Evolutionary conservation across 768 basidiomycete species (phyloP), one percentile per base, ranked within the genome.

Genomic region (Suillus fuscotomentosus): DNA sequence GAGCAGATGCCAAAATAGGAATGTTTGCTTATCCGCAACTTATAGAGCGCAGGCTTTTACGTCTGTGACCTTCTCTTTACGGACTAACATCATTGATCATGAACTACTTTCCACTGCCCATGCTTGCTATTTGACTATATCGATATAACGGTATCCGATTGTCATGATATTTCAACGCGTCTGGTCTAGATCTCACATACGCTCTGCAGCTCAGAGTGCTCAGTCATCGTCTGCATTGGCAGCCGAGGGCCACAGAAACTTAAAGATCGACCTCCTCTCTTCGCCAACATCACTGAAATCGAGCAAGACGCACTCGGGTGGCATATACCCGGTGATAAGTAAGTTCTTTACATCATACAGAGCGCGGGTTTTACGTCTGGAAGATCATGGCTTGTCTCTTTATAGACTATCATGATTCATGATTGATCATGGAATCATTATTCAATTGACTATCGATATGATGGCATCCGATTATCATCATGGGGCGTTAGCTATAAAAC

Each of bases 241-340:
- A 38, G 3, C n/a, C 11, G 7, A 22, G 10, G 7, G 34, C n/a
- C 6, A 14, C 13, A 54, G 20, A 45, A 22, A 55, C 24, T 34
- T 31, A 24, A 17, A 9, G 5, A 17, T 31, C 17, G 31, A 7
- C 31, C 5, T 6, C 31, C 31, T 31, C 31, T 31, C 3, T 31
- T 31, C 5, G 31, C 5, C 31, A 31, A 48, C 20, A 63, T 65
- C 50, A 36, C 51, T 3, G 27, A 63, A 27, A 15, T 66, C 22
- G 60, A 63, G 59, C 20, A 63, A 36, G 65, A 70, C 22, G 62
- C 53, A 22, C 48, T 48, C 15, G 65, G 48, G 31, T 71, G 69
- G 69, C 62, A 70, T 61, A 67, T 51, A 31, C 8, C 10, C 27
- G 27, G 27, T 51, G 15, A 50, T 50, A 50, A 15, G 48, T 50